Conservation (phyloP, 208 protist species). For the Strigomonas culicis region DNA sequence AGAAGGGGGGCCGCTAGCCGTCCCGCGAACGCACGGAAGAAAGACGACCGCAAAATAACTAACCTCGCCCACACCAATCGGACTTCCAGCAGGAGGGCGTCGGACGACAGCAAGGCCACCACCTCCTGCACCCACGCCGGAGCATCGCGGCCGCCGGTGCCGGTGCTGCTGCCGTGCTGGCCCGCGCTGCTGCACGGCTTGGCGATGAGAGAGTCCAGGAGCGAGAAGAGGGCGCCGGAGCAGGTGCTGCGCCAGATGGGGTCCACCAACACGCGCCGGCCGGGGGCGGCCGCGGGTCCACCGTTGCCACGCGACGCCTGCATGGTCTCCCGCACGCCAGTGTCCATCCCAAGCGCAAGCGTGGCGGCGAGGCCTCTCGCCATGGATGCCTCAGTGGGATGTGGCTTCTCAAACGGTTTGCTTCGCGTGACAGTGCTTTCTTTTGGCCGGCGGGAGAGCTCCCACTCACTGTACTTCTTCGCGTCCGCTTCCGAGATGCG, state of each 20-base stretch:
- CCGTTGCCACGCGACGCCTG: not conserved
- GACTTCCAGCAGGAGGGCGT: constrained; percentile 28
- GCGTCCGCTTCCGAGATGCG: not conserved
- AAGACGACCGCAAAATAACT: constrained; percentile 35
- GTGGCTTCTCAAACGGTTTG: not conserved
- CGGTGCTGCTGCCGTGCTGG: not conserved
- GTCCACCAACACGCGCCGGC: constrained; percentile 16
- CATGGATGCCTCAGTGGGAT: not conserved
- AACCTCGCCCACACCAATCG: constrained; percentile 55
- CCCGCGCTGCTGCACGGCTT: constrained; percentile 1
- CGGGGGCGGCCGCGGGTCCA: not conserved
- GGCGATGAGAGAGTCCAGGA: constrained; percentile 32
- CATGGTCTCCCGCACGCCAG: not conserved
- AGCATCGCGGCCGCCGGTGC: not conserved
- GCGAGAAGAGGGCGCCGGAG: constrained; percentile 23
- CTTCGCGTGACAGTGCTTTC: not conserved
- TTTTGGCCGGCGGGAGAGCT: not conserved
- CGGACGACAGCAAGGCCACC: constrained; percentile 22
- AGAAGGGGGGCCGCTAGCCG: constrained; percentile 48
- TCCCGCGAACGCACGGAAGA: constrained; percentile 45
- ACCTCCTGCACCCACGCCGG: constrained; percentile 70
- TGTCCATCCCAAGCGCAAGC: not conserved
- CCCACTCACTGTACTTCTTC: constrained; percentile 7
- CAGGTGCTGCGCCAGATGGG: constrained; percentile 34
- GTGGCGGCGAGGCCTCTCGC: not conserved